A percentile compares a stretch with the other conserved stretches of the same genome.
These are phyloP conservation scores for Claviceps humidiphila DNA, from an alignment of 2,329 filamentous ascomycete species.

Conservation along the genomic window DNA sequence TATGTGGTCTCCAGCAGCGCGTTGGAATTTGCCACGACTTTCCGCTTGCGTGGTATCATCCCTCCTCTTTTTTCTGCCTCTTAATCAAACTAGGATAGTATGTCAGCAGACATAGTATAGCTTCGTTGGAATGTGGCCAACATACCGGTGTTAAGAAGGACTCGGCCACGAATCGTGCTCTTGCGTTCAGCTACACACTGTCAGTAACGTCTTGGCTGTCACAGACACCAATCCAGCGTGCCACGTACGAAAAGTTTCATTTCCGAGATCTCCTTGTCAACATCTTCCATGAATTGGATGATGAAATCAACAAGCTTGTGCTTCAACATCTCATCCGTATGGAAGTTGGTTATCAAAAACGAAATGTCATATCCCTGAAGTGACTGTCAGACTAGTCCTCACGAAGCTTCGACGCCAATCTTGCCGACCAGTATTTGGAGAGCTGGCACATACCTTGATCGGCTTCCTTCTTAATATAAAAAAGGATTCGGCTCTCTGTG, in stretches of 20 bases:
- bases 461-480: conserved; percentile 93
- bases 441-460: conserved; percentile 54
- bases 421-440: neutral
- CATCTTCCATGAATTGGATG: conserved; percentile 99
- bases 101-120: conserved; percentile 3
- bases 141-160: conserved; percentile 88
- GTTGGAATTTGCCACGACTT: neutral
- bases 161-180: conserved; percentile 94
- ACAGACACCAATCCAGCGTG: neutral
- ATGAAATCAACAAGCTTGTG: conserved; percentile 99
- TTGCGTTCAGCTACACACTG: conserved; percentile 65
- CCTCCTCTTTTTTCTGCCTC: neutral
- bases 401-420: neutral
- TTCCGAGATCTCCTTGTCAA: conserved; percentile 99
- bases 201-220: conserved; percentile 6
- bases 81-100: conserved; percentile 20
- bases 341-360: conserved; percentile 96
- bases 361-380: conserved; percentile 90
- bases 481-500: conserved; percentile 90
- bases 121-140: neutral
- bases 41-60: neutral
- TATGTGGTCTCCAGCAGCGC: neutral
- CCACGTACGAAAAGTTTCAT: conserved; percentile 95
- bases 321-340: conserved; percentile 97
- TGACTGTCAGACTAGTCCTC: conserved; percentile 2